Base-by-base conservation (phyloP, 1,139 yeast genomes). In the Kurtzmaniella natalensis region DNA sequence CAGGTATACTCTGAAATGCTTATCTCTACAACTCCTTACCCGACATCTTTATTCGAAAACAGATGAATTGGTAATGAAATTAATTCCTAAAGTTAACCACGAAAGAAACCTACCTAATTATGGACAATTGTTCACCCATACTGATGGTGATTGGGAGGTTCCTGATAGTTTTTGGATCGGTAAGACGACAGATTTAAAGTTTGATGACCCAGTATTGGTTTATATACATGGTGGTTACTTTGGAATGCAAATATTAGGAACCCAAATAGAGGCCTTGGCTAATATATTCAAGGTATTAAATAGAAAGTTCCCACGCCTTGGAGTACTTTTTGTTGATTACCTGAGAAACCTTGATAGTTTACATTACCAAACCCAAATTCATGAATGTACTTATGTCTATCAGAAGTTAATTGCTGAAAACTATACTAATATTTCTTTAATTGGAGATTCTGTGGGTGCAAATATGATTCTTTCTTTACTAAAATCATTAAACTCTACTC, bases 321-420 rank as follows among this genome's bases (percentile, higher is more conserved):
- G 35, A 7, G 32, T 36, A 10, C 38, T 33, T 8, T 10, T 31
- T 8, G 35, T 33, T 18, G 76, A 70, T 46, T 70, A 70, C 41
- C 55, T 69, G 2, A 51, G 65, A 30, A 51, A 68, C 3, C 54
- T 59, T 30, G 43, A 54, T 28, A 48, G 23, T 36, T 32, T 25
- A 25, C 33, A n/a, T 1, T 37, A 25, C 18, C 39, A 39, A 9
- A 27, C 18, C n/a, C 41, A 37, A 19, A 3, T 10, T 21, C 25
- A 30, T 10, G 35, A 36, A 19, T 32, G 27, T 6, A 15, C n/a
- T 18, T 15, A 18, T 13, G 25, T 36, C 5, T 31, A 36, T 21
- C 23, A 25, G 9, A 24, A 31, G 19, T 30, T 37, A 19, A 25
- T 36, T 7, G 31, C 18, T 4, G 53, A 47, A 14, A 45, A 48